phyloP scores from a whole-genome alignment of 208 protist genomes.

The Wallacemonas collosoma region DNA sequence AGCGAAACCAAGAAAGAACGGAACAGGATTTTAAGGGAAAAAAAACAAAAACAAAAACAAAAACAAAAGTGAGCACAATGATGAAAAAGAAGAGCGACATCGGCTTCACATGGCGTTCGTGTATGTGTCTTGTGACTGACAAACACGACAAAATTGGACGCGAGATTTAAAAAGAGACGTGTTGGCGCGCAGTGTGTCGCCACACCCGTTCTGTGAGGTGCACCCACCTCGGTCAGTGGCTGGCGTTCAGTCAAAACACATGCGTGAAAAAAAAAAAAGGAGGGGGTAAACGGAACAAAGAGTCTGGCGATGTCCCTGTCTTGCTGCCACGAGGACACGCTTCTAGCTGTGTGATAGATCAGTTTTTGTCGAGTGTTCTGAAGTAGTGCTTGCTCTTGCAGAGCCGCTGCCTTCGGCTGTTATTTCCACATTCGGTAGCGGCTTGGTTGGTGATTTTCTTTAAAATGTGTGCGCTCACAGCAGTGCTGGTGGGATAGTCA shows the following conservation, averaged over 20 bases:
- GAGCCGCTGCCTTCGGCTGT: too few species aligned
- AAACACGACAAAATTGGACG: too few species aligned
- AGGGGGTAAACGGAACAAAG: slow-evolving; percentile 14
- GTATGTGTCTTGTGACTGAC: too few species aligned
- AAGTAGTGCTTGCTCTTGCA: too few species aligned
- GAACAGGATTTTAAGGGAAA: background rate
- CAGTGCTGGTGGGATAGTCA: background rate
- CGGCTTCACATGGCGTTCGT: too few species aligned
- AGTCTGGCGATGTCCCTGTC: too few species aligned
- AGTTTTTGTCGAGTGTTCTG: too few species aligned
- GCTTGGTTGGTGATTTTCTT: too few species aligned
- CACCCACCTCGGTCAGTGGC: background rate
- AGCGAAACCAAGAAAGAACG: background rate
- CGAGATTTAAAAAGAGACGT: background rate
- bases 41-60: slow-evolving; percentile 6
- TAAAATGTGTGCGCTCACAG: too few species aligned
- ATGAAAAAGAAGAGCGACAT: background rate
- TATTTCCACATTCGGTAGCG: too few species aligned
- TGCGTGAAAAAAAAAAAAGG: slow-evolving; percentile 27
- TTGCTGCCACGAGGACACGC: too few species aligned
- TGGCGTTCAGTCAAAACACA: slow-evolving; percentile 15
- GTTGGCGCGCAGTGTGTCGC: slow-evolving; percentile 1
- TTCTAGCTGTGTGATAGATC: too few species aligned
- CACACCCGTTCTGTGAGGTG: background rate
- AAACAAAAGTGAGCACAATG: background rate